These are phyloP conservation scores for Colletotrichum shisoi DNA, from an alignment of 2,329 filamentous ascomycete genomes.

Conservation along the genomic window DNA sequence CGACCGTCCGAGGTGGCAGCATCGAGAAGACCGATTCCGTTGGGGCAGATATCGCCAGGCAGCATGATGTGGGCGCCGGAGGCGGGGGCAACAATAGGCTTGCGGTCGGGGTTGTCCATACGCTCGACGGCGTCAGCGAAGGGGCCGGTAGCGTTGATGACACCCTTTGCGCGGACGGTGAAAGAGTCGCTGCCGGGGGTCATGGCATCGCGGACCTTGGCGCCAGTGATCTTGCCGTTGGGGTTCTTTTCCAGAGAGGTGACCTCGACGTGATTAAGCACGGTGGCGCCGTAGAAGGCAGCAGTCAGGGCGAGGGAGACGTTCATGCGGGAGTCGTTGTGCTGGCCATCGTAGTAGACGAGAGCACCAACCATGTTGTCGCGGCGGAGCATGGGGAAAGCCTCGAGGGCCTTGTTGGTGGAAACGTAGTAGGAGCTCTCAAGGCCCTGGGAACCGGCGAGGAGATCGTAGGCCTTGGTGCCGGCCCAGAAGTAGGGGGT, in stretches of 20 bases:
- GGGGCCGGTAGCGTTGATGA: conserved; percentile 85
- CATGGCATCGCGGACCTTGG: conserved; percentile 60
- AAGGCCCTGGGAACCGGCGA: conserved; percentile 82
- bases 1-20: conserved; percentile 83
- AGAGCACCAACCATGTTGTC: conserved; percentile 77
- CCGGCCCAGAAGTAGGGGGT: conserved; percentile 76
- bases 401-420: conserved; percentile 77
- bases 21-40: conserved; percentile 83
- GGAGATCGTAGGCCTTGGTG: conserved; percentile 80
- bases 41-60: conserved; percentile 78
- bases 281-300: conserved; percentile 78
- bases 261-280: conserved; percentile 83
- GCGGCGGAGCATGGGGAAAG: conserved; percentile 79
- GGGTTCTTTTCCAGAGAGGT: conserved; percentile 76
- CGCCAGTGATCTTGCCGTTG: conserved; percentile 73
- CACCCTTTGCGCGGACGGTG: conserved; percentile 76
- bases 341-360: conserved; percentile 87
- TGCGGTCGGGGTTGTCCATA: conserved; percentile 74
- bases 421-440: conserved; percentile 84
- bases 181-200: conserved; percentile 69
- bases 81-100: conserved; percentile 79
- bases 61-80: conserved; percentile 86
- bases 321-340: conserved; percentile 90
- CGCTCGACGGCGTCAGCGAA: conserved; percentile 83
- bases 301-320: conserved; percentile 83